phyloP scores from a whole-genome alignment of 176 grass and related monocot species.

The Rhynchospora tenuis region DNA sequence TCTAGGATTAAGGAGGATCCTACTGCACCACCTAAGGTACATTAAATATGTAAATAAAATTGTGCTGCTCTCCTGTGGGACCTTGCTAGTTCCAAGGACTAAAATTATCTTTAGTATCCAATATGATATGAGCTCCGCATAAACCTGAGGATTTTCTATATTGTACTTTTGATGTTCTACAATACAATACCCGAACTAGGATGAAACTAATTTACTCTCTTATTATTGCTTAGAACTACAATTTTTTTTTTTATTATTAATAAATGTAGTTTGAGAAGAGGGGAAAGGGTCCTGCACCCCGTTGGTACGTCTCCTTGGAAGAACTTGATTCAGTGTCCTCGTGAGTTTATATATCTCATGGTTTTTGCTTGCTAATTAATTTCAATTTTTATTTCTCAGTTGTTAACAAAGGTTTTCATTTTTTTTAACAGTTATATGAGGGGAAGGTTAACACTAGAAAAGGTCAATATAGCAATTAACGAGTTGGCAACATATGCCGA shows the following conservation, averaged over 20 bases:
- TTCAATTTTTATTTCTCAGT: constrained; percentile 2
- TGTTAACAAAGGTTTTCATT: constrained; percentile 3
- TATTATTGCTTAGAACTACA: not conserved
- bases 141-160: not conserved
- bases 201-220: no score
- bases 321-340: constrained; percentile 80
- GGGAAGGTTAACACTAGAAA: constrained; percentile 81
- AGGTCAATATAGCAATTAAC: constrained; percentile 92
- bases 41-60: not conserved
- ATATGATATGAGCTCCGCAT: not conserved
- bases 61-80: not conserved
- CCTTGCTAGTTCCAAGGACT: not conserved
- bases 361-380: not conserved
- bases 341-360: constrained; percentile 40
- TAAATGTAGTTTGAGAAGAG: constrained; percentile 52
- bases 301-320: constrained; percentile 66
- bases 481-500: constrained; percentile 80
- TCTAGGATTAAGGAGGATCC: constrained; percentile 62
- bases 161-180: not conserved
- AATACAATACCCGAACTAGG: no score
- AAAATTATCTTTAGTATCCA: not conserved
- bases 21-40: constrained; percentile 73
- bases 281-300: constrained; percentile 54
- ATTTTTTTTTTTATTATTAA: not conserved
- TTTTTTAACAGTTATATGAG: constrained; percentile 70